Evolutionary conservation across 169 alveolate species (phyloP).

Genomic region (Plasmodium coatneyi): DNA sequence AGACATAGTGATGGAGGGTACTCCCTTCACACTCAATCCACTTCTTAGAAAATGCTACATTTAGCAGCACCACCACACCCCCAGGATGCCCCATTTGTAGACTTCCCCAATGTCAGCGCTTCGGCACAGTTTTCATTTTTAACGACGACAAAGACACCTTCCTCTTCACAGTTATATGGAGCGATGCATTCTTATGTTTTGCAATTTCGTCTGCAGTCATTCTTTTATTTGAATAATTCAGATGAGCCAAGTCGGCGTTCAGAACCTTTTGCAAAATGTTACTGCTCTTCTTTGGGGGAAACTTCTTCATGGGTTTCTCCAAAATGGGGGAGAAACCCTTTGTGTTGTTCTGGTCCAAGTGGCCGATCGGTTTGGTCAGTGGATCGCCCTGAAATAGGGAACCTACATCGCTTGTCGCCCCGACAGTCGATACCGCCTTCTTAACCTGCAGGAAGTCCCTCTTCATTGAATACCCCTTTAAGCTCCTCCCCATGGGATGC

Average conservation of each 20-base stretch:
- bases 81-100: not conserved
- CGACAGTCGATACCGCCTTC: not conserved
- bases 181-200: conserved; percentile 48
- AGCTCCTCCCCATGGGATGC: conserved; percentile 20
- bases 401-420: not conserved
- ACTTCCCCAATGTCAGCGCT: not conserved
- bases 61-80: not conserved
- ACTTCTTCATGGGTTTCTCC: not conserved
- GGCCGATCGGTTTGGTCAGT: not conserved
- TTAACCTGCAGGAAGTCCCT: not conserved
- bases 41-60: not conserved
- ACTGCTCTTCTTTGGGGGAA: conserved; percentile 4
- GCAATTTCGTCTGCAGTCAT: conserved; percentile 64
- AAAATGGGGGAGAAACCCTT: conserved; percentile 4
- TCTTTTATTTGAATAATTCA: conserved; percentile 16
- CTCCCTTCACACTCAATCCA: not conserved
- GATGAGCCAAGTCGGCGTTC: conserved; percentile 29
- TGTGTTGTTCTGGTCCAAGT: not conserved
- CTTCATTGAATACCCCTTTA: conserved; percentile 38
- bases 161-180: conserved; percentile 42
- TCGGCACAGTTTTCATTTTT: not conserved
- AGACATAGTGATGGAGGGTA: not conserved
- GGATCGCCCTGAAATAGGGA: not conserved
- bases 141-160: conserved; percentile 28
- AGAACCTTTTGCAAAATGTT: conserved; percentile 41